These are phyloP conservation scores for Bertia moriformis DNA, from an alignment of 2,329 filamentous ascomycete species.

Conservation along the genomic window DNA sequence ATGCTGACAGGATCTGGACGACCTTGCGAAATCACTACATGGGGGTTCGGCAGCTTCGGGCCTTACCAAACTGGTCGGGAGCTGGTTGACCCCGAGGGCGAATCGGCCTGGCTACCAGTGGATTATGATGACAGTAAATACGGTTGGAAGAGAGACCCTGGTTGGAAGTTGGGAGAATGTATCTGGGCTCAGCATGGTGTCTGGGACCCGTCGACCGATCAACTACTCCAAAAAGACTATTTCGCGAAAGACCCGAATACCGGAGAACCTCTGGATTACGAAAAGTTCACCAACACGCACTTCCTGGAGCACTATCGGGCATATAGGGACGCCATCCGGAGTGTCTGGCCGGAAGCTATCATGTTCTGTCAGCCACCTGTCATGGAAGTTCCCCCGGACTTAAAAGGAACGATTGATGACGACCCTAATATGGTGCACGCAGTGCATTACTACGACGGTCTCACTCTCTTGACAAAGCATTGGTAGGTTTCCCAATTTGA, in stretches of 20 bases:
- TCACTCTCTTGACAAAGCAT: constrained; percentile 10
- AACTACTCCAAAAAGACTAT: constrained; percentile 6
- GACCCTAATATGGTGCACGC: constrained; percentile 6
- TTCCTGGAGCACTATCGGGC: constrained; percentile 8
- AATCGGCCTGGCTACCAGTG: constrained; percentile 7
- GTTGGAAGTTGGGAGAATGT: constrained; percentile 8
- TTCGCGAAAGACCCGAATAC: constrained; percentile 6
- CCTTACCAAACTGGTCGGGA: constrained; percentile 8
- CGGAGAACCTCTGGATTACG: constrained; percentile 2
- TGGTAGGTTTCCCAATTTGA: too few relatives aligned
- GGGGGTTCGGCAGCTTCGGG: constrained; percentile 8
- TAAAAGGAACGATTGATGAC: constrained; percentile 4
- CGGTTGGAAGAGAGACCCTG: constrained; percentile 5
- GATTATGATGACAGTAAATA: constrained; percentile 7
- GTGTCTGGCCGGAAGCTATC: constrained; percentile 4
- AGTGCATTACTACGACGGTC: constrained; percentile 10
- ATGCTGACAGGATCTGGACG: constrained; percentile 8
- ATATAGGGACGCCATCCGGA: constrained; percentile 6
- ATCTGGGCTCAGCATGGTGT: constrained; percentile 11
- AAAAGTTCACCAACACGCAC: constrained; percentile 8
- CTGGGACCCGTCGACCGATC: constrained; percentile 7
- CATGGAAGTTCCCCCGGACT: constrained; percentile 7
- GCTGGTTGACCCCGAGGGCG: constrained; percentile 3
- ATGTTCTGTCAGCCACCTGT: constrained; percentile 9
- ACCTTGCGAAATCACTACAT: constrained; percentile 7